Conservation (phyloP, 2,329 filamentous ascomycete genomes). For the Penicillium sp. region DNA sequence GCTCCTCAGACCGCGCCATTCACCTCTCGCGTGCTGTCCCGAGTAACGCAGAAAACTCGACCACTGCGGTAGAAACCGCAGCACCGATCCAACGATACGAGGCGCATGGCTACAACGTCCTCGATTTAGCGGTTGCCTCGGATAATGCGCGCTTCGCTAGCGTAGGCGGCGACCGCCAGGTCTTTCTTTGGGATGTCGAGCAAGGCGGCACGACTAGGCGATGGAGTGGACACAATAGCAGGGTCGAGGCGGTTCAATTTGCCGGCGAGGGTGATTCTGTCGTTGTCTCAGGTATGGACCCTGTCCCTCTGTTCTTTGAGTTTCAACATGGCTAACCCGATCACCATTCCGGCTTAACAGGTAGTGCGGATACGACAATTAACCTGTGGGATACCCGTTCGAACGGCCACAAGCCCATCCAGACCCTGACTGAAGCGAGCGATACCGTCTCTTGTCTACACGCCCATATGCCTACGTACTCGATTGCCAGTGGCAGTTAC, state of each 20-base stretch:
- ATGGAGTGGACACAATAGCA: slow-evolving; percentile 71
- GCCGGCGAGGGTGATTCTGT: slow-evolving; percentile 76
- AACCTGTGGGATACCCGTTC: slow-evolving; percentile 49
- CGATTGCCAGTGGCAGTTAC: slow-evolving; percentile 75
- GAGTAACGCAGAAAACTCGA: slow-evolving; percentile 41
- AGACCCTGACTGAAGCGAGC: slow-evolving; percentile 45
- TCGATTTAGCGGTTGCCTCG: slow-evolving; percentile 71
- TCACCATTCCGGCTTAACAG: slow-evolving; percentile 28
- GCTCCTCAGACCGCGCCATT: slow-evolving; percentile 81
- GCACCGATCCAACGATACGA: slow-evolving; percentile 82
- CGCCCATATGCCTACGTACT: slow-evolving; percentile 44
- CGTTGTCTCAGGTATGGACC: slow-evolving; percentile 61
- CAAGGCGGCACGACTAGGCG: slow-evolving; percentile 76
- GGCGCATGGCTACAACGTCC: slow-evolving; percentile 89
- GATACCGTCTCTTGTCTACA: slow-evolving; percentile 48
- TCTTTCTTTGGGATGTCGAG: slow-evolving; percentile 94
- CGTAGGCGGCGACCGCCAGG: slow-evolving; percentile 85
- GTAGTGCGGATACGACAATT: slow-evolving; percentile 49
- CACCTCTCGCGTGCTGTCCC: slow-evolving; percentile 75
- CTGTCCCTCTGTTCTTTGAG: neutral
- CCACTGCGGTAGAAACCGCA: slow-evolving; percentile 38
- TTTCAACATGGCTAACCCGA: neutral
- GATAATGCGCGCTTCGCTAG: slow-evolving; percentile 87
- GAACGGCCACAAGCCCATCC: slow-evolving; percentile 46
- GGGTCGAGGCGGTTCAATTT: slow-evolving; percentile 80